Percentiles rank a stretch among this genome's conserved stretches.
These are phyloP conservation scores for Aureobasidium namibiae DNA, from an alignment of 2,329 filamentous ascomycete genomes.

Conservation along the genomic window DNA sequence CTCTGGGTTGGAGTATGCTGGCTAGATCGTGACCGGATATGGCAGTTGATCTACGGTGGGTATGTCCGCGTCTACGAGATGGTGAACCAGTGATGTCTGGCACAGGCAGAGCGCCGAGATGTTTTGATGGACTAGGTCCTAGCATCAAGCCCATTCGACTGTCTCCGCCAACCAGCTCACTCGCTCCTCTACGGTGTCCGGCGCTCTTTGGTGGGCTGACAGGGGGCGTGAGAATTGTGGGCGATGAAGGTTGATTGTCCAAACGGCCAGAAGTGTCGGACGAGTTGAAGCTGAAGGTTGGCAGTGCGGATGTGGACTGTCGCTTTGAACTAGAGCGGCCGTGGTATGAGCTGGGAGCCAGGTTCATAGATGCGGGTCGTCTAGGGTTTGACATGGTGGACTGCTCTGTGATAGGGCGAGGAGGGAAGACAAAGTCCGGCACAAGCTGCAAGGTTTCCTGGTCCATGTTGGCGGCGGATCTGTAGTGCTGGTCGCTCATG, in stretches of 20 bases:
- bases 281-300: conserved; percentile 43
- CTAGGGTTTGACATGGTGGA: conserved; percentile 15
- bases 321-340: conserved; percentile 28
- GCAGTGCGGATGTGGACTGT: conserved; percentile 36
- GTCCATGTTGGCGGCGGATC: background rate
- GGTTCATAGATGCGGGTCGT: conserved; percentile 27
- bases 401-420: conserved; percentile 25
- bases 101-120: conserved; percentile 49
- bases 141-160: conserved; percentile 44
- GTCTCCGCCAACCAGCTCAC: conserved; percentile 78
- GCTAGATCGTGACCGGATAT: conserved; percentile 79
- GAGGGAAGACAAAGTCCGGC: conserved; percentile 41
- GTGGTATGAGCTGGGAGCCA: conserved; percentile 30
- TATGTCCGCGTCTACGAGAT: conserved; percentile 57
- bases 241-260: conserved; percentile 30
- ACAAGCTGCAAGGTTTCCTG: conserved; percentile 32
- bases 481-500: conserved; percentile 9
- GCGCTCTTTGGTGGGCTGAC: conserved; percentile 45
- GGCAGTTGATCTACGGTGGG: conserved; percentile 70
- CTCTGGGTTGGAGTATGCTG: conserved; percentile 54
- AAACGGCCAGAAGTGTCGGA: conserved; percentile 28
- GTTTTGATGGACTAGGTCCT: conserved; percentile 63
- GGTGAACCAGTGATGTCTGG: conserved; percentile 44
- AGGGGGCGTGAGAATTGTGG: conserved; percentile 24
- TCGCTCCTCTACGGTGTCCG: conserved; percentile 68